Percentiles rank a stretch among this genome's conserved stretches.
Evolutionary conservation across 192 early-diverging fungal genomes (phyloP).

Genomic region (Coemansia sp.): DNA sequence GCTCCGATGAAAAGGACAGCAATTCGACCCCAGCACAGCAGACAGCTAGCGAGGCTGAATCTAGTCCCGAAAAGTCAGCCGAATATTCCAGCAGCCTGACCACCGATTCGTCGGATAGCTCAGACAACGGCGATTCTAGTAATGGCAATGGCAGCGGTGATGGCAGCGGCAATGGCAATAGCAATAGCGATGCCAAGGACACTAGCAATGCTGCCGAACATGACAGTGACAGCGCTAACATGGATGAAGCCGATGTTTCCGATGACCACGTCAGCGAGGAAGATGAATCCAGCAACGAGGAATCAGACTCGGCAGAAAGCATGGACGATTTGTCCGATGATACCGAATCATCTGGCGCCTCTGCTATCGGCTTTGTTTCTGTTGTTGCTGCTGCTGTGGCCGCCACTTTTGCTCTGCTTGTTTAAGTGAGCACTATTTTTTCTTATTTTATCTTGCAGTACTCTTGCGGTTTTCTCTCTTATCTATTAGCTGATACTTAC

Average conservation of each 20-base stretch:
- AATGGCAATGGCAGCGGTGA: background rate
- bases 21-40: background rate
- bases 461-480: background rate
- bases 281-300: conserved; percentile 6
- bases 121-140: background rate
- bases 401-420: conserved; percentile 12
- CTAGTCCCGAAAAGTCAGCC: background rate
- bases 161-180: background rate
- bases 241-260: background rate
- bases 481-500: too few relatives aligned
- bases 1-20: background rate
- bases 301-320: conserved; percentile 14
- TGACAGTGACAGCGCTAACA: background rate
- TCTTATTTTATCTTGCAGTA: conserved; percentile 6
- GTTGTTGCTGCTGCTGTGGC: conserved; percentile 33
- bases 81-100: background rate
- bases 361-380: conserved; percentile 32
- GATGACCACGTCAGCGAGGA: background rate
- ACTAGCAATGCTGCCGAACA: background rate
- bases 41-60: background rate
- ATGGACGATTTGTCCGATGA: conserved; percentile 13
- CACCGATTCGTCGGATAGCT: background rate
- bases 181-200: background rate
- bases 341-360: conserved; percentile 14
- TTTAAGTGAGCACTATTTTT: conserved; percentile 6